Percentiles rank a stretch among this genome's conserved stretches.
phyloP scores from a whole-genome alignment of 306 rosid species.

The Vigna reflexopilosa region DNA sequence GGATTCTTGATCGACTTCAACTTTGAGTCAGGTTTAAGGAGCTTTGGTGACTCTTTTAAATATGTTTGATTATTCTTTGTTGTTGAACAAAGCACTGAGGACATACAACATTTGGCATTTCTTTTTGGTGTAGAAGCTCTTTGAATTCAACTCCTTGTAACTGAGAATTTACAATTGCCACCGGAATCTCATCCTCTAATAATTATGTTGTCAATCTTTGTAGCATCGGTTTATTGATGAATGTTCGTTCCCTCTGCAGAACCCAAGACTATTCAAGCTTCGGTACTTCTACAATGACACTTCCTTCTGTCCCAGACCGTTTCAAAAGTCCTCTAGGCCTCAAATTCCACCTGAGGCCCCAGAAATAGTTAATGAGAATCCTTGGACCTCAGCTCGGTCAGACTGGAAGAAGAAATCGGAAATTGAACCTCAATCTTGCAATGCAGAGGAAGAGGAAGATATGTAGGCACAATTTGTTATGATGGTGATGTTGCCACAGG shows the following conservation, averaged over 20 bases:
- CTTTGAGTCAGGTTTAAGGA: background rate
- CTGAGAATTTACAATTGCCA: conserved; percentile 6
- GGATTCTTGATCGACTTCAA: conserved; percentile 27
- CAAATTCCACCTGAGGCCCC: conserved; percentile 61
- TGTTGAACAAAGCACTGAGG: background rate
- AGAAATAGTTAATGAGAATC: conserved; percentile 4
- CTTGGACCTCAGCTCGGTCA: conserved; percentile 15
- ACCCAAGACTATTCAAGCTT: conserved; percentile 60
- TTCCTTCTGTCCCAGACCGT: conserved; percentile 40
- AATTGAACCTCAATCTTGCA: conserved; percentile 52
- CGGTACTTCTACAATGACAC: conserved; percentile 49
- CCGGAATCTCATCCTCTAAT: background rate
- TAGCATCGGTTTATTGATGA: conserved; percentile 27
- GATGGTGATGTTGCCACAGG: conserved; percentile 62
- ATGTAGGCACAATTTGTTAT: conserved; percentile 78
- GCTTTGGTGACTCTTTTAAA: conserved; percentile 20
- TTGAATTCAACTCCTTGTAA: background rate
- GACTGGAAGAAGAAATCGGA: conserved; percentile 17
- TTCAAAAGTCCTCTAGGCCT: conserved; percentile 56
- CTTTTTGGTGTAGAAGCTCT: background rate
- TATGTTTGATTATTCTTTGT: conserved; percentile 7
- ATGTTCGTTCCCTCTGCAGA: conserved; percentile 55
- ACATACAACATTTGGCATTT: background rate
- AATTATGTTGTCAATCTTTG: background rate
- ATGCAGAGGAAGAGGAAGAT: conserved; percentile 80